phyloP scores from a whole-genome alignment of 1,139 yeast species.

The Taphrina communis region DNA sequence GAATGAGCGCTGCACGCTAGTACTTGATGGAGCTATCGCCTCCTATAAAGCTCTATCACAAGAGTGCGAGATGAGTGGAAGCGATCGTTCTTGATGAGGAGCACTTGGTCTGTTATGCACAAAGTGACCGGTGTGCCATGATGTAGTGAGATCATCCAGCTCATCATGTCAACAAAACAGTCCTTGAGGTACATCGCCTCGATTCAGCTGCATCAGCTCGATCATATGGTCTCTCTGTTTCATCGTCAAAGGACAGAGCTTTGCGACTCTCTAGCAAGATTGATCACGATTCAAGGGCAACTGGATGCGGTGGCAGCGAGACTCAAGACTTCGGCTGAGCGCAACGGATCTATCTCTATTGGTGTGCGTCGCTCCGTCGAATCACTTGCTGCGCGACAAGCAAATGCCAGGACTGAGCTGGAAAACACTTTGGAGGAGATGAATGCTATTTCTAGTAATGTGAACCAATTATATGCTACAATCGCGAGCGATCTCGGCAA shows the following conservation, averaged over 20 bases:
- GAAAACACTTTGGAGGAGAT: slow-evolving; percentile 12
- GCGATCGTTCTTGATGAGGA: no score
- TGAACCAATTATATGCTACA: not conserved
- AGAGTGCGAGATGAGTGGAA: no score
- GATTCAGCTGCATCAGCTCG: slow-evolving; percentile 8
- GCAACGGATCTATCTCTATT: not conserved
- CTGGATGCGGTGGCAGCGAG: not conserved
- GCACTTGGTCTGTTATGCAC: no score
- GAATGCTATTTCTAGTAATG: slow-evolving; percentile 11
- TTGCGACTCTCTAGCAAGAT: not conserved
- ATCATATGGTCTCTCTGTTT: slow-evolving; percentile 2
- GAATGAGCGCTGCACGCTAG: no score
- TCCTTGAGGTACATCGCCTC: slow-evolving; percentile 16
- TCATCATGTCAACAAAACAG: not conserved
- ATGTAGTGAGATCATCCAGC: not conserved
- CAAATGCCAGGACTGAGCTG: not conserved
- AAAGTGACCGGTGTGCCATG: not conserved
- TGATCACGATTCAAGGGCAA: slow-evolving; percentile 12
- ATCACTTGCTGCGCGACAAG: not conserved
- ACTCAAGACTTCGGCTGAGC: not conserved
- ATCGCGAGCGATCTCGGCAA: slow-evolving; percentile 4
- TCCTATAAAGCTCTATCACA: no score
- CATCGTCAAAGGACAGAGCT: slow-evolving; percentile 10
- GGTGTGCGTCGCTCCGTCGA: not conserved
- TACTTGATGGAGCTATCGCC: no score